Evolutionary conservation across 176 grass and related monocot genomes (phyloP).

Genomic region (Typha latifolia): DNA sequence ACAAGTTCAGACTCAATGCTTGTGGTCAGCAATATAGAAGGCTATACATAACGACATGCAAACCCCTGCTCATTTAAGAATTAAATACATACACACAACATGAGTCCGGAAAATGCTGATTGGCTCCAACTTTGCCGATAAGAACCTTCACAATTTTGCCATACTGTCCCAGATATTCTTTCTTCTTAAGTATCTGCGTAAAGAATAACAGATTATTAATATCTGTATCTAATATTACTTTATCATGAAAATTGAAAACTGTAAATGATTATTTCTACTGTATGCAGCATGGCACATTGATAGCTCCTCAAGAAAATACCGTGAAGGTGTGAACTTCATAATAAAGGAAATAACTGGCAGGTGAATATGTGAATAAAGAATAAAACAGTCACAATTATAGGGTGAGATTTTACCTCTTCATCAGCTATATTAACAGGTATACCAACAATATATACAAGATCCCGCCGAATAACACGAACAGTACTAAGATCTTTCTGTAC

Average conservation of each 20-base stretch:
- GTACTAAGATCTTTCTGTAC: slow-evolving; percentile 29
- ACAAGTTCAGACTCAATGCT: neutral
- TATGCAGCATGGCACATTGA: no score
- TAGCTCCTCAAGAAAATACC: neutral
- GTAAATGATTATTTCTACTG: no score
- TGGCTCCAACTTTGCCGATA: slow-evolving; percentile 46
- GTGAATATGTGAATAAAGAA: neutral
- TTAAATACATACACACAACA: slow-evolving; percentile 44
- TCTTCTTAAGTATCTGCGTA: slow-evolving; percentile 40
- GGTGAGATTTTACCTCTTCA: slow-evolving; percentile 28
- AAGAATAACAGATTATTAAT: slow-evolving; percentile 11
- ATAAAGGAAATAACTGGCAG: no score
- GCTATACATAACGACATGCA: neutral
- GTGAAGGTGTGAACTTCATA: no score
- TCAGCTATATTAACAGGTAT: slow-evolving; percentile 39
- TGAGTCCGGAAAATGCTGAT: slow-evolving; percentile 38
- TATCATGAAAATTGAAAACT: neutral
- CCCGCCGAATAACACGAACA: slow-evolving; percentile 50
- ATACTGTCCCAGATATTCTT: slow-evolving; percentile 54
- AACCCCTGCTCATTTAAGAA: slow-evolving; percentile 13
- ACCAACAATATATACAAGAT: slow-evolving; percentile 63
- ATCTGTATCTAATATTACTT: neutral
- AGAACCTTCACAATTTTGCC: slow-evolving; percentile 56
- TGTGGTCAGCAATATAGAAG: slow-evolving; percentile 14
- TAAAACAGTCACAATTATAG: neutral